These are phyloP conservation scores for Salix viminalis DNA, from an alignment of 345 rosid species.

Conservation along the genomic window DNA sequence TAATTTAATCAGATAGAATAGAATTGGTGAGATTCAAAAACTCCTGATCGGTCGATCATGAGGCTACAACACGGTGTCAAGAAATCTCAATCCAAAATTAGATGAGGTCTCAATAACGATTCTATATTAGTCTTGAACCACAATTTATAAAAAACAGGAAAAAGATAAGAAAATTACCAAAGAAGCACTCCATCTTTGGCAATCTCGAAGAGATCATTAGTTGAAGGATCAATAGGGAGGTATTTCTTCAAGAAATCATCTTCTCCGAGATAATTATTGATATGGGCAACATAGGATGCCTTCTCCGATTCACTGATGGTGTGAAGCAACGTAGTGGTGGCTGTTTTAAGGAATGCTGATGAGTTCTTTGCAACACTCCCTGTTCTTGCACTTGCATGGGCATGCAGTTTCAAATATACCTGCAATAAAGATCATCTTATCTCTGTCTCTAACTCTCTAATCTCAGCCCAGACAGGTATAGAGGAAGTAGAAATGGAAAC, in stretches of 20 bases:
- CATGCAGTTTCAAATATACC: conserved; percentile 85
- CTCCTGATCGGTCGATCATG: too few relatives aligned
- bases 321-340: conserved; percentile 89
- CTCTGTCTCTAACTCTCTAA: too few relatives aligned
- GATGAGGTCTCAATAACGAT: too few relatives aligned
- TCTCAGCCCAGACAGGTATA: too few relatives aligned
- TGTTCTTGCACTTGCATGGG: conserved; percentile 71
- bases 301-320: conserved; percentile 94
- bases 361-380: conserved; percentile 79
- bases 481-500: too few relatives aligned
- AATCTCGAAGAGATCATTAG: conserved; percentile 90
- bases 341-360: conserved; percentile 90
- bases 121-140: too few relatives aligned
- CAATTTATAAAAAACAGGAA: neutral
- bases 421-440: conserved; percentile 9
- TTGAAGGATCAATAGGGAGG: conserved; percentile 76
- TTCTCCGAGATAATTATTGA: conserved; percentile 76
- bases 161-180: conserved; percentile 46
- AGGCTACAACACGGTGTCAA: too few relatives aligned
- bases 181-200: conserved; percentile 92
- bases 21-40: too few relatives aligned
- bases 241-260: conserved; percentile 71
- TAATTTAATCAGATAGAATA: too few relatives aligned
- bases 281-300: conserved; percentile 84
- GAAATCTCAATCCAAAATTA: too few relatives aligned